Conservation (phyloP, 371 early-diverging fungal genomes). For the Mortierella sp. region DNA sequence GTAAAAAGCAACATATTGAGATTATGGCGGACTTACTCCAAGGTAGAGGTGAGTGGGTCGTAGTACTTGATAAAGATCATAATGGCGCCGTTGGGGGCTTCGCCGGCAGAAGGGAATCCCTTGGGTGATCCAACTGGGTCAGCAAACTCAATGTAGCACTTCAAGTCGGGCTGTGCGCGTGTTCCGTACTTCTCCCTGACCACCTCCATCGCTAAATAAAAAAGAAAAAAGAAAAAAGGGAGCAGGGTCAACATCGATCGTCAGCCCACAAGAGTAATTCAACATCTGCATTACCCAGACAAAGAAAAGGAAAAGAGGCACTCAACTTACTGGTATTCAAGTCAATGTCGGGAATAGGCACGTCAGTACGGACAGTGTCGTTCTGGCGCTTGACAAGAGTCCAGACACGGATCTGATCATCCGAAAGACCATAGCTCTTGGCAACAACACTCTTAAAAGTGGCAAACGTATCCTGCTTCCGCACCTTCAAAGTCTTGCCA, state of each 20-base stretch:
- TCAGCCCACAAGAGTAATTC: constrained; percentile 57
- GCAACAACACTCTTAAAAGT: constrained; percentile 68
- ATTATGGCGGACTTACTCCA: constrained; percentile 73
- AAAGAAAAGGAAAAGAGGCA: not conserved
- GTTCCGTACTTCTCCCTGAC: constrained; percentile 61
- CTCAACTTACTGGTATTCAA: constrained; percentile 60
- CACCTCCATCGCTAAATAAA: constrained; percentile 59
- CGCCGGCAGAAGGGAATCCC: constrained; percentile 39
- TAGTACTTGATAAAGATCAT: constrained; percentile 90
- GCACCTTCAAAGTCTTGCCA: constrained; percentile 62
- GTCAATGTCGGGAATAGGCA: constrained; percentile 63
- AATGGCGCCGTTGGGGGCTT: constrained; percentile 58
- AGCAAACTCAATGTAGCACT: constrained; percentile 70
- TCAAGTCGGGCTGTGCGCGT: constrained; percentile 61
- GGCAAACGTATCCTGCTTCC: constrained; percentile 70
- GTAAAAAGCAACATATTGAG: not conserved
- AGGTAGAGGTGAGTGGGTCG: constrained; percentile 71
- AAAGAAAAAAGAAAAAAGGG: not conserved
- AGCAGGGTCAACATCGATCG: constrained; percentile 32
- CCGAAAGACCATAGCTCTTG: constrained; percentile 62
- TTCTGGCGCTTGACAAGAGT: constrained; percentile 84
- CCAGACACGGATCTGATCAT: constrained; percentile 87
- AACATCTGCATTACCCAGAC: not conserved
- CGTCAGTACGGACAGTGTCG: constrained; percentile 87
- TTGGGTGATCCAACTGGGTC: constrained; percentile 32